Conservation (phyloP, 2,329 filamentous ascomycete species). For the Cladosporium sp. region DNA sequence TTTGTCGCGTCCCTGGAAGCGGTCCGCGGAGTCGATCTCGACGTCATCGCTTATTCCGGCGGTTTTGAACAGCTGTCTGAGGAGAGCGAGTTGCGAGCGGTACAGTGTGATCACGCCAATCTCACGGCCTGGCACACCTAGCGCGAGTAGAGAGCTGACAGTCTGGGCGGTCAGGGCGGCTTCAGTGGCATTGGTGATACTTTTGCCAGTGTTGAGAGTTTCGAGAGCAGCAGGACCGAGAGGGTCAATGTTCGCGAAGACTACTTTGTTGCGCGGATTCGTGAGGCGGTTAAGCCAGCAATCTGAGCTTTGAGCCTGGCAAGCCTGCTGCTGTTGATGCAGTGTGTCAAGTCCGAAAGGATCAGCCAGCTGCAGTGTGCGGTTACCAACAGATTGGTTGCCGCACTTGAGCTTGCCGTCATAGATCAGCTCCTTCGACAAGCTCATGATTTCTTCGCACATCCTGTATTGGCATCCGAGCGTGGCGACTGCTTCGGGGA, state of each 20-base stretch:
- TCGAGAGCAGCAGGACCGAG: constrained; percentile 62
- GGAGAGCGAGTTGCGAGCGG: constrained; percentile 77
- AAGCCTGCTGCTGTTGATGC: constrained; percentile 21
- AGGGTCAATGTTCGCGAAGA: constrained; percentile 83
- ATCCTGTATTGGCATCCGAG: constrained; percentile 96
- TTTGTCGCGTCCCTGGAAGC: constrained; percentile 94
- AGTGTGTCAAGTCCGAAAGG: constrained; percentile 28
- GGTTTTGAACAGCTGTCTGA: constrained; percentile 60
- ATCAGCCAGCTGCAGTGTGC: constrained; percentile 60
- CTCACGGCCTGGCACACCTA: constrained; percentile 66
- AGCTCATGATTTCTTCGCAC: constrained; percentile 92
- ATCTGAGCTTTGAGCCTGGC: constrained; percentile 7
- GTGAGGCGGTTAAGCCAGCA: constrained; percentile 78
- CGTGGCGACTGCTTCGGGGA: constrained; percentile 81
- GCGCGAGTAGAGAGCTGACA: constrained; percentile 68
- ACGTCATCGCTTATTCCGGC: constrained; percentile 49
- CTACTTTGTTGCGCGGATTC: constrained; percentile 64
- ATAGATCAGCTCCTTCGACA: constrained; percentile 92
- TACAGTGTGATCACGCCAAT: constrained; percentile 98
- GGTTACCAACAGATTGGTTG: constrained; percentile 64
- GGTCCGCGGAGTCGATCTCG: constrained; percentile 95
- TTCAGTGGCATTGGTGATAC: constrained; percentile 84
- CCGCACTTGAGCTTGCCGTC: constrained; percentile 85
- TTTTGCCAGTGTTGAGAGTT: constrained; percentile 64
- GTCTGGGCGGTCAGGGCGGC: constrained; percentile 71